These are phyloP conservation scores for Dittrichia graveolens DNA, from an alignment of 129 eudicot species.

Conservation along the genomic window DNA sequence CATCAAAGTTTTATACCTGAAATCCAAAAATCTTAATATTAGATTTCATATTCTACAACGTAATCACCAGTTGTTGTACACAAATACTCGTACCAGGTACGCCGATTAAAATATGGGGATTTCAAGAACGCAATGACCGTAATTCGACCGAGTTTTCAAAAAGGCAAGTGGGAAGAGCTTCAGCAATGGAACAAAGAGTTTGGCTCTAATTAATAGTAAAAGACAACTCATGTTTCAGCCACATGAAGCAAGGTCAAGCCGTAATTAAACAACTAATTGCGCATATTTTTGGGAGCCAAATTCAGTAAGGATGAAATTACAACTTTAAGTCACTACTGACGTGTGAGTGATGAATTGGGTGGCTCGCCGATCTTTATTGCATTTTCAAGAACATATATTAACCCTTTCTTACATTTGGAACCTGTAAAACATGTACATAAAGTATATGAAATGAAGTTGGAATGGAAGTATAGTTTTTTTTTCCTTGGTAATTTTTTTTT, in stretches of 20 bases:
- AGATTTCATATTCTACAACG: too few species aligned
- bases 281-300: not conserved
- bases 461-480: too few species aligned
- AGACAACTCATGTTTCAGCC: not conserved
- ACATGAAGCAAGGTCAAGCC: conserved; percentile 11
- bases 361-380: conserved; percentile 2
- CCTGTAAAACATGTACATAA: conserved; percentile 16
- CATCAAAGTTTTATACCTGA: too few species aligned
- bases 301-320: conserved; percentile 5
- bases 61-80: too few species aligned
- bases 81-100: conserved; percentile 44
- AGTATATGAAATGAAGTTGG: too few species aligned
- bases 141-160: conserved; percentile 79
- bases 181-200: conserved; percentile 88
- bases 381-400: conserved; percentile 2
- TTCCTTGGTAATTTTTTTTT: too few species aligned
- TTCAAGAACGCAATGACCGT: conserved; percentile 89
- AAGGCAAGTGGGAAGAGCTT: conserved; percentile 94
- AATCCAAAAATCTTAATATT: too few species aligned
- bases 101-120: conserved; percentile 70
- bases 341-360: not conserved
- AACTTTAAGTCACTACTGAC: conserved; percentile 5
- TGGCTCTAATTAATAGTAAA: conserved; percentile 64
- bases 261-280: not conserved
- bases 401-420: not conserved